Conservation (phyloP, 2,329 filamentous ascomycete species). For the Fonsecaea multimorphosa region DNA sequence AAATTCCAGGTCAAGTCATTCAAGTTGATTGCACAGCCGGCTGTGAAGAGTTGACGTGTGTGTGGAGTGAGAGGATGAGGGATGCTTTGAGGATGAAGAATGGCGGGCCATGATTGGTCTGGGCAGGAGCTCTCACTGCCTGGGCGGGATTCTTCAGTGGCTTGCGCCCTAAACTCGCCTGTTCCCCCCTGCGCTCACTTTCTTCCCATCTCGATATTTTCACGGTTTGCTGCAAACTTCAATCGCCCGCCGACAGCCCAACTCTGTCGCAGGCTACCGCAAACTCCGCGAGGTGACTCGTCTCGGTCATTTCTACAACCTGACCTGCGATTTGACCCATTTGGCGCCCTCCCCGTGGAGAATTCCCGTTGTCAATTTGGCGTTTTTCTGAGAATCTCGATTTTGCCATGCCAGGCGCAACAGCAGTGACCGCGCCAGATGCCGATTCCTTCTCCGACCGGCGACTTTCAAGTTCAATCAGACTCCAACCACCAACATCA, state of each 20-base stretch:
- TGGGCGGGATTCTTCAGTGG: background rate
- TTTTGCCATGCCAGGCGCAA: constrained; percentile 40
- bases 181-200: constrained; percentile 22
- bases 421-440: constrained; percentile 35
- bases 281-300: constrained; percentile 48
- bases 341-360: constrained; percentile 48
- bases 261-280: constrained; percentile 52
- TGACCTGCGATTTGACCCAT: constrained; percentile 49
- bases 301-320: constrained; percentile 45
- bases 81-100: constrained; percentile 26
- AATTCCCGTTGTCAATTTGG: constrained; percentile 31
- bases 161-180: constrained; percentile 10
- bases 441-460: constrained; percentile 35
- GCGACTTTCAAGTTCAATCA: constrained; percentile 31
- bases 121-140: constrained; percentile 11
- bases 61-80: constrained; percentile 17
- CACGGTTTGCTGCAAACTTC: constrained; percentile 27
- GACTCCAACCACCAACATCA: constrained; percentile 31
- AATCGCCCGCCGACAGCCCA: constrained; percentile 45
- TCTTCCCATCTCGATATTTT: constrained; percentile 31
- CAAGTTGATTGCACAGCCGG: background rate
- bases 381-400: constrained; percentile 34
- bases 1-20: constrained; percentile 25
- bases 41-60: background rate
- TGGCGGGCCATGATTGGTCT: constrained; percentile 31